Conservation (phyloP, 179 eudicot genomes). For the Drosera spatulata region DNA sequence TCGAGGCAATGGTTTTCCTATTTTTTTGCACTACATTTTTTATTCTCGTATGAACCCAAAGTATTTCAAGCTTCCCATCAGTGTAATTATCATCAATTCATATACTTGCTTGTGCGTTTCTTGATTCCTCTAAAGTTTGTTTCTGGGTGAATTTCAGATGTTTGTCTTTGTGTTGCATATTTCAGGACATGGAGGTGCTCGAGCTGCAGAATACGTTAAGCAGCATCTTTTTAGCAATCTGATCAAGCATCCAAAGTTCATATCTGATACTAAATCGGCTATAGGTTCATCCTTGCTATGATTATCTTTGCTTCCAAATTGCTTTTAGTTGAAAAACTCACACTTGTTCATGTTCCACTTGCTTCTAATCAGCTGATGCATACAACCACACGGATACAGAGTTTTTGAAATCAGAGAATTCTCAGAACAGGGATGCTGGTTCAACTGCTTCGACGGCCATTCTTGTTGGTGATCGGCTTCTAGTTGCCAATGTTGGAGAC, state of each 20-base stretch:
- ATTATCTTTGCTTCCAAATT: not conserved
- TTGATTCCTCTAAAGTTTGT: no score
- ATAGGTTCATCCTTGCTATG: constrained; percentile 37
- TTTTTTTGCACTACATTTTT: no score
- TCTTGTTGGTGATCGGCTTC: constrained; percentile 89
- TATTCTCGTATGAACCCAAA: no score
- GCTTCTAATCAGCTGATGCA: constrained; percentile 58
- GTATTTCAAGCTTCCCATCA: no score
- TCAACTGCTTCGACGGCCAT: constrained; percentile 99
- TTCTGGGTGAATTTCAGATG: no score
- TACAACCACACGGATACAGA: constrained; percentile 90
- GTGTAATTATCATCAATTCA: no score
- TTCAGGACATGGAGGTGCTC: constrained; percentile 97
- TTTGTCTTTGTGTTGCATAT: not conserved
- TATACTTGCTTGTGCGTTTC: no score
- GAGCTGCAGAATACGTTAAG: constrained; percentile 97
- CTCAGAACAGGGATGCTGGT: constrained; percentile 91
- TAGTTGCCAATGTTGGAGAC: constrained; percentile 98
- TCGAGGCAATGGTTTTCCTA: no score
- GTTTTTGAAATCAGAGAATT: constrained; percentile 79
- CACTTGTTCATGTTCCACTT: not conserved
- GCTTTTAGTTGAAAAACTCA: not conserved
- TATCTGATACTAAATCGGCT: constrained; percentile 94
- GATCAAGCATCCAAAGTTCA: constrained; percentile 90
- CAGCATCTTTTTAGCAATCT: constrained; percentile 90